Evolutionary conservation across 192 early-diverging fungal genomes (phyloP).

Genomic region (Gaertneriomyces semiglobifer): DNA sequence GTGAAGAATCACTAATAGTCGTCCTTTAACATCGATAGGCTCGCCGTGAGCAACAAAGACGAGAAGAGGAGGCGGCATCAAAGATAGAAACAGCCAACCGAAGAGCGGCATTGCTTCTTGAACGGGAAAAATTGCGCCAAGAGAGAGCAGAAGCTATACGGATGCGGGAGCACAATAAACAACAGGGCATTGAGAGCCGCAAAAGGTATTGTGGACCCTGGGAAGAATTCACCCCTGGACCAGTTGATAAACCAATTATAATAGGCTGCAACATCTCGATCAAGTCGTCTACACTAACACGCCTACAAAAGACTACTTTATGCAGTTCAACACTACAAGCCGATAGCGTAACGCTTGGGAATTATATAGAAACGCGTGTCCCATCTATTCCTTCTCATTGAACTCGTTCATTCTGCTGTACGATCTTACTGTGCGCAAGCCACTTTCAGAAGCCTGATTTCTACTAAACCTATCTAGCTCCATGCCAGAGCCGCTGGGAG

Average conservation of each 20-base stretch:
- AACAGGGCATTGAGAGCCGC: slow-evolving; percentile 8
- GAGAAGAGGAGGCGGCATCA: slow-evolving; percentile 37
- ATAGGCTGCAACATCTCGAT: slow-evolving; percentile 33
- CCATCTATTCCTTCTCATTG: too few species aligned
- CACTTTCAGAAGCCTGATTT: too few species aligned
- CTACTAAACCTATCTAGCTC: too few species aligned
- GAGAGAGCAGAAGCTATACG: slow-evolving; percentile 31
- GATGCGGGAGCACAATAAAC: slow-evolving; percentile 39
- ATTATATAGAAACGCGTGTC: not conserved
- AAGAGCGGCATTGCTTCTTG: slow-evolving; percentile 42
- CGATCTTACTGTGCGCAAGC: too few species aligned
- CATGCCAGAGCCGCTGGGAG: too few species aligned
- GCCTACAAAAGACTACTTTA: slow-evolving; percentile 48
- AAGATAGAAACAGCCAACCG: slow-evolving; percentile 38
- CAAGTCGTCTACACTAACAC: slow-evolving; percentile 54
- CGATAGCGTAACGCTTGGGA: slow-evolving; percentile 11
- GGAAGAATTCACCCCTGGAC: too few species aligned
- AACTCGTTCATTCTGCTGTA: too few species aligned
- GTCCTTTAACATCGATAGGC: slow-evolving; percentile 8
- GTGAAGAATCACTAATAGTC: not conserved
- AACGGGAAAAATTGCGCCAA: slow-evolving; percentile 39
- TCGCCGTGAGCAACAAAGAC: slow-evolving; percentile 22
- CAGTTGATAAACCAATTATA: not conserved
- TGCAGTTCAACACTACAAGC: slow-evolving; percentile 56
- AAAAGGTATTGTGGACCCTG: too few species aligned